These are phyloP conservation scores for Prosopis cineraria DNA, from an alignment of 306 rosid genomes.

Conservation along the genomic window DNA sequence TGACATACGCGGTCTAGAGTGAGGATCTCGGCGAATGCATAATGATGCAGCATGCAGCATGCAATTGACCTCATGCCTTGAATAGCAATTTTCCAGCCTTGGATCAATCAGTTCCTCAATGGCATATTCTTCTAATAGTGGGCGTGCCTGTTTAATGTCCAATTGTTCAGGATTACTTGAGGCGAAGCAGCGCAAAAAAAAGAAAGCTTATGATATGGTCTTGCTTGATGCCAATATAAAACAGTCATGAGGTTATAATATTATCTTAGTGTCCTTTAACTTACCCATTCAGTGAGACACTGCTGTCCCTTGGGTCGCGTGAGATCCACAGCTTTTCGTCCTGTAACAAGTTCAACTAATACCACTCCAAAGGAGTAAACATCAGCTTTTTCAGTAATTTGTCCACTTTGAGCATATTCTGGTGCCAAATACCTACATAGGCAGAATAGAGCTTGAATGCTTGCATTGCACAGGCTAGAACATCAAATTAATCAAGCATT, in stretches of 20 bases:
- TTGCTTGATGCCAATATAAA: slow-evolving; percentile 1
- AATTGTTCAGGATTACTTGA: slow-evolving; percentile 23
- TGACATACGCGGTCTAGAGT: slow-evolving; percentile 92
- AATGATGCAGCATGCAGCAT: slow-evolving; percentile 92
- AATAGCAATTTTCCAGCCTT: slow-evolving; percentile 63
- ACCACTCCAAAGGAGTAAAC: slow-evolving; percentile 98
- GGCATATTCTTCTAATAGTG: slow-evolving; percentile 77
- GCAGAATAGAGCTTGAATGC: slow-evolving; percentile 25
- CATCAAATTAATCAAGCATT: slow-evolving; percentile 2
- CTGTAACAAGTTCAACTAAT: slow-evolving; percentile 88
- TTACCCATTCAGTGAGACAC: slow-evolving; percentile 97
- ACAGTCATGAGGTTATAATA: slow-evolving; percentile 1
- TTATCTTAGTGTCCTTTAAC: slow-evolving; percentile 19
- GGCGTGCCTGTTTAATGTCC: slow-evolving; percentile 72
- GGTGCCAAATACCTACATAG: slow-evolving; percentile 90
- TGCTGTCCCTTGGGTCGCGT: slow-evolving; percentile 94
- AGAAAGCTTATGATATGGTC: not conserved
- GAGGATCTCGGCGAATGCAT: slow-evolving; percentile 93
- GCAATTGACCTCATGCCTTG: slow-evolving; percentile 83
- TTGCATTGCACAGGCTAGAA: slow-evolving; percentile 3
- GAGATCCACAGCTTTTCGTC: slow-evolving; percentile 97
- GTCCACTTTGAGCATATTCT: slow-evolving; percentile 97
- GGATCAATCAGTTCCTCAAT: slow-evolving; percentile 91
- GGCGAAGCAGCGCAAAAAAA: not conserved
- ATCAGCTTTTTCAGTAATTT: slow-evolving; percentile 97